Conservation (phyloP, 2,329 filamentous ascomycete species). For the Pseudocercospora macadamiae region DNA sequence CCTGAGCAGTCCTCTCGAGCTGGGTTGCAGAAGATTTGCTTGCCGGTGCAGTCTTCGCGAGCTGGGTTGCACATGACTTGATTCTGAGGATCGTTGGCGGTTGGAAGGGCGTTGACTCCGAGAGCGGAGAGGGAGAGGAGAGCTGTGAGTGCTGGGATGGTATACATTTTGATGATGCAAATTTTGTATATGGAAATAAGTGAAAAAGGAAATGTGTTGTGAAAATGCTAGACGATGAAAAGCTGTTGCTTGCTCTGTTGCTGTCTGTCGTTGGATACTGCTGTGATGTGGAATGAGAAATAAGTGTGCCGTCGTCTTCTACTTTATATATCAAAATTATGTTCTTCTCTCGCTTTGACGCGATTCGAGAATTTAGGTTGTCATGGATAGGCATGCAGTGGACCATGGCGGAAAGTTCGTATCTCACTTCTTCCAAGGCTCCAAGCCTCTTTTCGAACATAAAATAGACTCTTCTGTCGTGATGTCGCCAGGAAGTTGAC, state of each 20-base stretch:
- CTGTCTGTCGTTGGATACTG: not conserved
- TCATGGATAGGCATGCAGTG: not conserved
- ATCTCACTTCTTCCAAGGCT: not conserved
- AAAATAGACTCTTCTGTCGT: not conserved
- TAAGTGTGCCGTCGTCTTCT: no score
- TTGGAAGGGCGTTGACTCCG: not conserved
- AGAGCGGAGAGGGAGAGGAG: constrained; percentile 1
- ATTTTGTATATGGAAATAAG: no score
- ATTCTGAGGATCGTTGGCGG: not conserved
- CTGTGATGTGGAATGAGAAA: not conserved
- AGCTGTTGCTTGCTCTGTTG: not conserved
- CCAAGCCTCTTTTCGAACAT: not conserved
- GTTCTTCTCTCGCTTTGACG: not conserved
- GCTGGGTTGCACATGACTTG: not conserved
- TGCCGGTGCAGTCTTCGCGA: not conserved
- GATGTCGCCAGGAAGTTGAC: not conserved
- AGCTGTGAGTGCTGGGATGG: not conserved
- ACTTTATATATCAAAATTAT: no score
- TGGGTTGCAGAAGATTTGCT: no score
- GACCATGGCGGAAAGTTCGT: not conserved
- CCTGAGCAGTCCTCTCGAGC: no score
- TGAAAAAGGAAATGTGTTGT: no score
- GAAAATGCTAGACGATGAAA: not conserved
- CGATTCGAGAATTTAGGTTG: not conserved
- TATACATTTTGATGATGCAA: not conserved